phyloP scores from a whole-genome alignment of 192 early-diverging fungal species.

The Coemansia sp. region DNA sequence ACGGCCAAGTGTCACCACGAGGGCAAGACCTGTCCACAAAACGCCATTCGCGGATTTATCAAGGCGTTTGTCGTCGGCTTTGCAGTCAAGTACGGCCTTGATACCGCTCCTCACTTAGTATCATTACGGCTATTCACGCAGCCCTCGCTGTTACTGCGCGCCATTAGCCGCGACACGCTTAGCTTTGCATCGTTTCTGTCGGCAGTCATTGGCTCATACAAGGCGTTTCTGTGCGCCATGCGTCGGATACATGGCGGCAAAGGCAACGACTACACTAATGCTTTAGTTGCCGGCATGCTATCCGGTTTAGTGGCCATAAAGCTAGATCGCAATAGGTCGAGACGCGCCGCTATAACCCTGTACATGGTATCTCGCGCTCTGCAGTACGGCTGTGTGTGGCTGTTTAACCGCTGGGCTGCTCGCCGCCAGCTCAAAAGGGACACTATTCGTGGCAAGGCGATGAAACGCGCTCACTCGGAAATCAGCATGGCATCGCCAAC shows the following conservation, averaged over 20 bases:
- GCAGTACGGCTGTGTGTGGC: slow-evolving; percentile 65
- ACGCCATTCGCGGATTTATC: slow-evolving; percentile 64
- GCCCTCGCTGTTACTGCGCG: slow-evolving; percentile 39
- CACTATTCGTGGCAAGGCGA: slow-evolving; percentile 23
- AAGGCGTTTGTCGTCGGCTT: slow-evolving; percentile 66
- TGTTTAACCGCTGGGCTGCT: slow-evolving; percentile 62
- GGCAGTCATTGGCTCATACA: slow-evolving; percentile 65
- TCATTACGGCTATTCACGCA: slow-evolving; percentile 55
- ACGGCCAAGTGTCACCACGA: slow-evolving; percentile 58
- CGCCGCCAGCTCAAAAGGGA: slow-evolving; percentile 27
- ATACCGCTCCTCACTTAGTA: slow-evolving; percentile 56
- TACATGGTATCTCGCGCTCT: slow-evolving; percentile 65
- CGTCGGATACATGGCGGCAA: slow-evolving; percentile 51
- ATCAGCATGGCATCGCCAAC: neutral
- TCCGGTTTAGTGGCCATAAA: slow-evolving; percentile 62
- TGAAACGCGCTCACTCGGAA: slow-evolving; percentile 42
- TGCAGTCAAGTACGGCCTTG: slow-evolving; percentile 62
- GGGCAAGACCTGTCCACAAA: slow-evolving; percentile 66
- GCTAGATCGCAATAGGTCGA: slow-evolving; percentile 62
- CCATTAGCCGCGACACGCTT: slow-evolving; percentile 58
- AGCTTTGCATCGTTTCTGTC: slow-evolving; percentile 71
- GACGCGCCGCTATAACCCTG: slow-evolving; percentile 65
- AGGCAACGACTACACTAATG: slow-evolving; percentile 60
- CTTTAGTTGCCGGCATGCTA: slow-evolving; percentile 65
- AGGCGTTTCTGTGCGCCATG: slow-evolving; percentile 63